Evolutionary conservation across 805 yeast genomes (phyloP), one percentile per base, ranked within the genome.

Genomic region (Vanderwaltozyma verrucispora): DNA sequence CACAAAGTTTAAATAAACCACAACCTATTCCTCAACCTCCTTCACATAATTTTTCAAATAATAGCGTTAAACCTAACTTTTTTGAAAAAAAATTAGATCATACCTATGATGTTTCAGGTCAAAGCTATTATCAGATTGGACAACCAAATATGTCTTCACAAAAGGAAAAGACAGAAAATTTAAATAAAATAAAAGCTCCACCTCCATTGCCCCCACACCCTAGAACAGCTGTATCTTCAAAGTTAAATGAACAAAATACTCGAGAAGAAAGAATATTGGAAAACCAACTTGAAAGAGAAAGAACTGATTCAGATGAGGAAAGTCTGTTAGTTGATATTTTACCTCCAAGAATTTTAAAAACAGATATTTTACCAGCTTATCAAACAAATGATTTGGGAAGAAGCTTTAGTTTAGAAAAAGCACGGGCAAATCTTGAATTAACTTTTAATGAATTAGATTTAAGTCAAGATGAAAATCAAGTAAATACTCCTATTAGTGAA

Each of bases 371-470:
- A n/a, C n/a, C n/a, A n/a, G n/a, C n/a, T n/a, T n/a, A 25, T 12
- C 14, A 25, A n/a, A 12, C 14, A 11, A 25, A 11, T n/a, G 30
- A 15, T n/a, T 5, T 28, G 19, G 14, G 15, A 15, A 28, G 18
- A 15, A 14, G 12, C 9, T 11, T 16, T 6, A 29, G 31, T 17
- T 19, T 24, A 23, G 29, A 23, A n/a, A 28, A 23, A 9, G 12
- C 5, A 11, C 17, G 30, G 6, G 32, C 15, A 11, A 32, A 36
- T 26, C 19, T 36, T 16, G 34, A 47, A 23, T 28, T 47, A 16
- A 45, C 43, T 13, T 38, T 39, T 32, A 45, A 47, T 26, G 50
- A 47, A 33, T 37, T 47, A 38, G 45, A 47, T 32, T 30, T 47
- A 10, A 42, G 40, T 25, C 36, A 36, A 18, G 45, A 47, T 11